Evolutionary conservation across 441 rosid genomes (phyloP), one percentile per base, ranked within the genome.

Genomic region (Populus tomentosa): DNA sequence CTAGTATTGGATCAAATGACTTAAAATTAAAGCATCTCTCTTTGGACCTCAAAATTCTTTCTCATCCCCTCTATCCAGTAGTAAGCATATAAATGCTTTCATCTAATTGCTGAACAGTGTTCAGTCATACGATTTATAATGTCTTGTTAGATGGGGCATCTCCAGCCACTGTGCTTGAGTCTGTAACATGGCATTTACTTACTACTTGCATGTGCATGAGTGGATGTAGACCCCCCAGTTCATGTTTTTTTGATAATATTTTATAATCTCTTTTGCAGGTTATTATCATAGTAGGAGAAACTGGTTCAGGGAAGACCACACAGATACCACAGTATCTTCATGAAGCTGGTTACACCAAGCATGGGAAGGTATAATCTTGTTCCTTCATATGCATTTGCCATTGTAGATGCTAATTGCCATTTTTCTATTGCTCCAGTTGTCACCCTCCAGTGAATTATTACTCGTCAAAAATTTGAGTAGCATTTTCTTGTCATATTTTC

Each of bases 281-380:
- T 84, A 92, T 97, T 86, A 91, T 97, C 72, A 97, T 97, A 72
- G 98, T 97, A 28, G 99, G 99, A 81, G 99, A 97, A 84, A 94
- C 99, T 75, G 98, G 98, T 80, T 96, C 98, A 32, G 99, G 99
- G 75, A 96, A 96, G 90, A 96, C 99, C 62, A 96, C 99, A 18
- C 99, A 94, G 80, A 90, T 96, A 79, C 98, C 99, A 35, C 99
- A 96, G 75, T 96, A 94, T 86, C 97, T 94, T 76, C 98, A 94
- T 71, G 99, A 96, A 87, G 97, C 96, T 78, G 98, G 98, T 80
- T 96, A 94, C 86, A 96, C 98, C 21, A 93, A 90, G 87, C 87
- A 82, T 32, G 99, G 99, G 74, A 93, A 89, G 97, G 98, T 95
- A 86, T 75, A 70, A 53, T 10, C 71, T 79, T 72, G 18, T 50